Evolutionary conservation across 1,284 basidiomycete species (phyloP).

Genomic region (Pascua sp.): DNA sequence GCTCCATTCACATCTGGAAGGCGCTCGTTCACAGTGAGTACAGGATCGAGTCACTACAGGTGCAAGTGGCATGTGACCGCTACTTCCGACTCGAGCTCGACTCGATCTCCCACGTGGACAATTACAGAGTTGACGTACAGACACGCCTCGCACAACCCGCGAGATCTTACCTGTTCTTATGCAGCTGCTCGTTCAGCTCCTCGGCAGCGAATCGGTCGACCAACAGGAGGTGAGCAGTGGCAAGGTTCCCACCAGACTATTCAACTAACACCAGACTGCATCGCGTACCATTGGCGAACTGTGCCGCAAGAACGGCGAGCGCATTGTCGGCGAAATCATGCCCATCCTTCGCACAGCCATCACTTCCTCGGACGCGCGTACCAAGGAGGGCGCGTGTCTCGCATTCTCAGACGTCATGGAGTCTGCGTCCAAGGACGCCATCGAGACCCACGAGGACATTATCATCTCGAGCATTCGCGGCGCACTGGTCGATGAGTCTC

Average conservation of each 20-base stretch:
- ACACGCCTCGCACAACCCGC: conserved; percentile 62
- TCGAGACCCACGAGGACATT: conserved; percentile 85
- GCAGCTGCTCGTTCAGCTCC: conserved; percentile 66
- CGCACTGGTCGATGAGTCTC: conserved; percentile 83
- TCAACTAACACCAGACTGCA: conserved; percentile 60
- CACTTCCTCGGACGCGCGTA: conserved; percentile 66
- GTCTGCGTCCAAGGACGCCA: conserved; percentile 77
- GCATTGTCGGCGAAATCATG: conserved; percentile 80
- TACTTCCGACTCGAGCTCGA: neutral
- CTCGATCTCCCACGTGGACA: neutral
- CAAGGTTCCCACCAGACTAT: conserved; percentile 4
- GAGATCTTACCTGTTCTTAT: conserved; percentile 89
- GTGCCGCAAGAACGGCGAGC: conserved; percentile 94
- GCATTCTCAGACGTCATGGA: conserved; percentile 86
- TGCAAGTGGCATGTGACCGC: neutral
- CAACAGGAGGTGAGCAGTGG: conserved; percentile 73
- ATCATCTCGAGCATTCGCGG: conserved; percentile 81
- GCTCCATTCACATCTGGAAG: conserved; percentile 97
- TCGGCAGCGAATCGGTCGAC: conserved; percentile 75
- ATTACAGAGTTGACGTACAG: conserved; percentile 13
- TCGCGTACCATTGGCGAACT: conserved; percentile 82
- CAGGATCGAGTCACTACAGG: neutral
- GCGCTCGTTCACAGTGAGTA: conserved; percentile 77
- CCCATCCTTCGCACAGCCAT: conserved; percentile 69
- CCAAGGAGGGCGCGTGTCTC: conserved; percentile 83